Conservation (phyloP, 2,329 filamentous ascomycete species). For the Phaeosphaeriaceae sp. region DNA sequence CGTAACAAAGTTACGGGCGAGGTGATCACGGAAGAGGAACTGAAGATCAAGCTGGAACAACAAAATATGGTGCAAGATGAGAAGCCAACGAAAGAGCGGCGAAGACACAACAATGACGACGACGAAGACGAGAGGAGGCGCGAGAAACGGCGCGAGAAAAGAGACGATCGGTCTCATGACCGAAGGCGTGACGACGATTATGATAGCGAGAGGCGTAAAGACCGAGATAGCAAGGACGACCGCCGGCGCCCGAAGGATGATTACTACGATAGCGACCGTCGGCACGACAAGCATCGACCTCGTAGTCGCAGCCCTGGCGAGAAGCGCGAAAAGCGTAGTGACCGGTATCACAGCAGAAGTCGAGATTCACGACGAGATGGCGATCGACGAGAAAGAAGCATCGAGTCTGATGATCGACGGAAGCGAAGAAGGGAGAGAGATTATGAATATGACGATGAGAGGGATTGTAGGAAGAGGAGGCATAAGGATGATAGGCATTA, state of each 20-base stretch:
- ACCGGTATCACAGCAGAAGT: conserved; percentile 33
- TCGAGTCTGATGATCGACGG: conserved; percentile 31
- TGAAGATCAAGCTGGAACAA: conserved; percentile 59
- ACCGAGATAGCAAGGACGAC: neutral
- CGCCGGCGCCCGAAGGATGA: neutral
- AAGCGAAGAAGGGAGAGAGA: conserved; percentile 35
- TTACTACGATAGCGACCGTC: conserved; percentile 14
- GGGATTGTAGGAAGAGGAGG: conserved; percentile 26
- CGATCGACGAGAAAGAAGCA: conserved; percentile 24
- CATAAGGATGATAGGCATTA: conserved; percentile 15
- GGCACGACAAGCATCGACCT: conserved; percentile 19
- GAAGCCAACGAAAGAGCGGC: conserved; percentile 27
- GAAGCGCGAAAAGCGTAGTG: conserved; percentile 21
- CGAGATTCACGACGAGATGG: conserved; percentile 28
- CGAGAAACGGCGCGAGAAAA: conserved; percentile 17
- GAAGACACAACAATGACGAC: conserved; percentile 16
- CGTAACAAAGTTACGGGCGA: conserved; percentile 68
- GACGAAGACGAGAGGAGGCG: conserved; percentile 16
- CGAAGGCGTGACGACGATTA: conserved; percentile 25
- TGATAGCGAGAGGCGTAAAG: conserved; percentile 14
- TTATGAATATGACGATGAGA: conserved; percentile 25
- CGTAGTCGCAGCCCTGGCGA: conserved; percentile 39
- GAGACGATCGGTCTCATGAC: conserved; percentile 1
- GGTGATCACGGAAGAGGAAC: conserved; percentile 66
- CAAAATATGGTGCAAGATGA: conserved; percentile 54